Conservation (phyloP, 306 rosid species). For the Gynostemma pentaphyllum region DNA sequence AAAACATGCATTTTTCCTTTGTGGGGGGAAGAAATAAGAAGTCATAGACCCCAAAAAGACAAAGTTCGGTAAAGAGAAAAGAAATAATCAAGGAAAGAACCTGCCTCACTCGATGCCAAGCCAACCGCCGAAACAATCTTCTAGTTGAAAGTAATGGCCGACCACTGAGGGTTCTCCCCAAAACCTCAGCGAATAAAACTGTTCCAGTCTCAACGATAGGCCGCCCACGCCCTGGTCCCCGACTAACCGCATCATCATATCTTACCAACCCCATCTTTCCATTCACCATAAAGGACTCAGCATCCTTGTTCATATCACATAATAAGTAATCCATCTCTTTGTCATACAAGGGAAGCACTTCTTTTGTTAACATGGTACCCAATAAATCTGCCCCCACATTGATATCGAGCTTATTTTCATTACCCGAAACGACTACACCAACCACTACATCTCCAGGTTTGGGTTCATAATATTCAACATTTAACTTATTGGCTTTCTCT, state of each 20-base stretch:
- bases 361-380: conserved; percentile 95
- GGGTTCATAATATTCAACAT: conserved; percentile 82
- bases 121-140: conserved; percentile 59
- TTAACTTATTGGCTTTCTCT: conserved; percentile 35
- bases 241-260: conserved; percentile 52
- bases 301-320: conserved; percentile 46
- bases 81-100: conserved; percentile 52
- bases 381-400: conserved; percentile 81
- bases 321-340: conserved; percentile 76
- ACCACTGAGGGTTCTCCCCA: conserved; percentile 92
- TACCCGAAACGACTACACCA: conserved; percentile 87
- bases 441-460: conserved; percentile 88
- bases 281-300: conserved; percentile 35
- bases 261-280: conserved; percentile 85
- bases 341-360: conserved; percentile 80
- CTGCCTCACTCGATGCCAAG: conserved; percentile 99
- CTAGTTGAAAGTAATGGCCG: conserved; percentile 88
- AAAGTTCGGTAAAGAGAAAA: conserved; percentile 7
- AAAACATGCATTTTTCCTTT: neutral
- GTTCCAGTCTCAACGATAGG: conserved; percentile 81
- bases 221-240: conserved; percentile 35
- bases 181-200: conserved; percentile 83
- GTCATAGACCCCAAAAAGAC: neutral
- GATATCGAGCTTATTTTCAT: conserved; percentile 80
- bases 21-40: too few relatives aligned